Base-by-base conservation (phyloP, 495 filamentous ascomycete species). In the Elasticomyces elasticus region DNA sequence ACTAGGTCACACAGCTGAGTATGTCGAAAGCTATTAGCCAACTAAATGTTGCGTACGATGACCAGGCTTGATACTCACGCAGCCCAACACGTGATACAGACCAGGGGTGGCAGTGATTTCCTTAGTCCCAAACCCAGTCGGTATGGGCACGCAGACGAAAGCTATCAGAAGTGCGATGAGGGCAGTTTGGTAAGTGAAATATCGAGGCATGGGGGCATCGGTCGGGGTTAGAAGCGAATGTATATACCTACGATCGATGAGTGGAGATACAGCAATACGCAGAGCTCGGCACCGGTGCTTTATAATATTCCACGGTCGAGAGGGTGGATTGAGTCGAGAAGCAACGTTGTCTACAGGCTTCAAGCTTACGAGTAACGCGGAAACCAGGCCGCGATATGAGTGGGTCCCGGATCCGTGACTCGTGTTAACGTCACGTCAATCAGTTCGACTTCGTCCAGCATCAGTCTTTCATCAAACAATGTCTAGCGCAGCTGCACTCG, bases 401-500 rank as follows among this genome's bases (percentile, higher is more conserved):
- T n/a, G n/a, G n/a, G n/a, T n/a, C n/a, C n/a, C n/a, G n/a, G n/a
- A n/a, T n/a, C n/a, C n/a, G n/a, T 17, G 3, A 40, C 19, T 40
- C 13, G 35, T 4, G 4, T 13, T 40, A 15, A 4, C 3, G 13
- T 12, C 4, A n/a, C 35, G 5, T 5, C 5, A n/a, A 12, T 17
- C 3, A 40, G 35, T 7, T 7, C 7, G 4, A 40, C 35, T 2
- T 5, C 35, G 19, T n/a, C 2, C 4, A 40, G 4, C 35, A 7
- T 45, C 3, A 12, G 19, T 40, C 35, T 17, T n/a, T 3, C 35
- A 5, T 5, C 2, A 3, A 33, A 28, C 44, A 19, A 83, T 83
- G 79, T 52, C 77, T 53, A 26, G 60, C 22, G 65, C 68, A 52
- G 74, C 73, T 56, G 81, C 86, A 7, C 73, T 91, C 44, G 74